Base-by-base conservation (phyloP, 352 stramenopile genomes). In the Phytophthora crassamura region DNA sequence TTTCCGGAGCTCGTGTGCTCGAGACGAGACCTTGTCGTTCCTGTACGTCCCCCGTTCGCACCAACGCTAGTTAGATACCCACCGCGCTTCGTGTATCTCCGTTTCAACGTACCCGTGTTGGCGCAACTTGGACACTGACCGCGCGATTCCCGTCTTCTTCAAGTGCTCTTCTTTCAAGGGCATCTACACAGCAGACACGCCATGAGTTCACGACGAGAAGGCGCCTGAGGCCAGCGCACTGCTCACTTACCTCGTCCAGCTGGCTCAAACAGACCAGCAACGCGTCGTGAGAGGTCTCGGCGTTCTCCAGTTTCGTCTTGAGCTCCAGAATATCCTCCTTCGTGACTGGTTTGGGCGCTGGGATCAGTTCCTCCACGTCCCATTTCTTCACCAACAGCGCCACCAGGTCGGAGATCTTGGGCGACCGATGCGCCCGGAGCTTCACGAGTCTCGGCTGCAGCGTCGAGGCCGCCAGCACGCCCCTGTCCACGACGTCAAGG, bases 21-120 rank as follows among this genome's bases (percentile, higher is more conserved):
- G 75, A 18, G 80, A 75, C 32, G 86, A 92, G 20, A 95, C 86
- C 63, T 89, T 90, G 60, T 93, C 84, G 46, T 94, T 94, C 0
- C 85, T 94, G 38, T 36, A 62, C 14, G 22, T 49, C 48, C 46
- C 33, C 15, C 53, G 33, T 53, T 25, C 22, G 8, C 18, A 32
- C 32, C 22, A 28, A 28, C 22, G 45, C 8, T 14, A 41, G 35
- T 58, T n/a, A 61, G 47, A 43, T 14, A 15, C 41, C 16, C 38
- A 42, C 22, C 22, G 22, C 2, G 22, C 22, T 28, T 28, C 4
- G 22, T 28, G 2, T 28, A 28, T 2, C 22, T 28, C 5, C 10
- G 10, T 12, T 46, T n/a, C 16, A 41, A 64, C 80, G 59, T 89
- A 93, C 86, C 74, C 79, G 46, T 95, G 82, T 51, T 93, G 79